Evolutionary conservation across 495 filamentous ascomycete genomes (phyloP).

Genomic region (Aspergillus saccharolyticus): DNA sequence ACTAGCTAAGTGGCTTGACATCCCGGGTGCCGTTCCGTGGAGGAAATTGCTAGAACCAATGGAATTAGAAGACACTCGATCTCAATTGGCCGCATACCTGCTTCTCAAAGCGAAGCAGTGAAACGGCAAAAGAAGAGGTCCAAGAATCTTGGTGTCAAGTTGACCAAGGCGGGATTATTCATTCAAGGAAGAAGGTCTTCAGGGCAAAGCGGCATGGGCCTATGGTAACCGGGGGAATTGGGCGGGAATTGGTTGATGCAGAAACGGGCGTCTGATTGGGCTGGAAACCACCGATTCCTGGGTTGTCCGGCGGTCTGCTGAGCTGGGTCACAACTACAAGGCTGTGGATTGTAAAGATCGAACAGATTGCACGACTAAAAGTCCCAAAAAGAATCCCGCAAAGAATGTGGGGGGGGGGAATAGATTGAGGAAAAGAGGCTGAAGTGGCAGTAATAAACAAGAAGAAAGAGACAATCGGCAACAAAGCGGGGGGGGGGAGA

Average conservation of each 20-base stretch:
- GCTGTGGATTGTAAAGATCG: background rate
- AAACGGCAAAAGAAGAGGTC: slow-evolving; percentile 1
- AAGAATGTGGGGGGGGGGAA: too few relatives aligned
- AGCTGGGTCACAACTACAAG: background rate
- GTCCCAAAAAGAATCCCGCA: too few relatives aligned
- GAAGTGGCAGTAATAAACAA: background rate
- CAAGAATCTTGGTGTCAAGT: background rate
- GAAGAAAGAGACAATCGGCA: slow-evolving; percentile 3
- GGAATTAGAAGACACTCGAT: slow-evolving; percentile 18
- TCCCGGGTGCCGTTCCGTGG: slow-evolving; percentile 28
- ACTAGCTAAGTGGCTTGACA: slow-evolving; percentile 36
- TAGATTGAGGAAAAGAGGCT: slow-evolving; percentile 1
- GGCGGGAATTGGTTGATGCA: slow-evolving; percentile 24
- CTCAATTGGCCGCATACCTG: slow-evolving; percentile 43
- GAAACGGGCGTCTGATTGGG: slow-evolving; percentile 20
- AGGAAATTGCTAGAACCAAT: slow-evolving; percentile 30
- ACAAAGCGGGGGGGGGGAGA: slow-evolving; percentile 16
- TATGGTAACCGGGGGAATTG: slow-evolving; percentile 18
- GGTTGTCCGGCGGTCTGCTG: background rate
- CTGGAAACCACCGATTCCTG: slow-evolving; percentile 9
- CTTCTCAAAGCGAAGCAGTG: slow-evolving; percentile 30
- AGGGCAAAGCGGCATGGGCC: slow-evolving; percentile 21
- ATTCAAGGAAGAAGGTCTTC: slow-evolving; percentile 25
- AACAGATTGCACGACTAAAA: background rate
- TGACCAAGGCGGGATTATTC: slow-evolving; percentile 25